These are phyloP conservation scores for Solanum clarkiae DNA, from an alignment of 257 asterid genomes.

Conservation along the genomic window DNA sequence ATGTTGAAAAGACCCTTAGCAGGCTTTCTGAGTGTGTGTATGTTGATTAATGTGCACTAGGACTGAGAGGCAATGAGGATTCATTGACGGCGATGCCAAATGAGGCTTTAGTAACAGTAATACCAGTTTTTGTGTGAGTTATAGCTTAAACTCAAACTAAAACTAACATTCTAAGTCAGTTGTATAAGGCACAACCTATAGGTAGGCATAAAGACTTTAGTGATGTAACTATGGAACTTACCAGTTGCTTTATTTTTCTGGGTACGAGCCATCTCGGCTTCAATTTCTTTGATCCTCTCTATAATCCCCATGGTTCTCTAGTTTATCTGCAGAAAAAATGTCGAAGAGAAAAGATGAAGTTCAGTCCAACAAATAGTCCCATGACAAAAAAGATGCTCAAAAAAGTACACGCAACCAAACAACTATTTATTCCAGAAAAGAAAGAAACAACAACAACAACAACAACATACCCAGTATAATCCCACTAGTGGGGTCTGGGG, in stretches of 20 bases:
- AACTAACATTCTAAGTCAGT: not conserved
- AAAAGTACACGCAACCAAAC: not conserved
- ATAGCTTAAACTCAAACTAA: not conserved
- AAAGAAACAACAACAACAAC: too few species aligned
- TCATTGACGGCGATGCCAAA: not conserved
- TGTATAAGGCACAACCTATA: not conserved
- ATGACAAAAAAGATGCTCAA: not conserved
- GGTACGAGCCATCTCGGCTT: conserved; percentile 97
- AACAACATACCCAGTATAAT: too few species aligned
- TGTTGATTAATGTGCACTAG: not conserved
- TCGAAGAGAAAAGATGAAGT: not conserved
- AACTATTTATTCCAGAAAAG: not conserved
- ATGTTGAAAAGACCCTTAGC: not conserved
- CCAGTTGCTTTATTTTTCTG: conserved; percentile 99
- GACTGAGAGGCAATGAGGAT: not conserved
- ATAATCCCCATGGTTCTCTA: conserved; percentile 74
- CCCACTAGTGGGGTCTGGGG: too few species aligned
- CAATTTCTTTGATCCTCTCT: conserved; percentile 91
- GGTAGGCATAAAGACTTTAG: not conserved
- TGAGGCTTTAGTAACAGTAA: not conserved
- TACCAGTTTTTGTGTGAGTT: not conserved
- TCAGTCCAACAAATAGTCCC: not conserved
- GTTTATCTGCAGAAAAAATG: conserved; percentile 24
- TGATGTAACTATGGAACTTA: not conserved
- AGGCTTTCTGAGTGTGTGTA: not conserved